Evolutionary conservation across 495 filamentous ascomycete species (phyloP).

Genomic region (Penicillium maclennaniae): DNA sequence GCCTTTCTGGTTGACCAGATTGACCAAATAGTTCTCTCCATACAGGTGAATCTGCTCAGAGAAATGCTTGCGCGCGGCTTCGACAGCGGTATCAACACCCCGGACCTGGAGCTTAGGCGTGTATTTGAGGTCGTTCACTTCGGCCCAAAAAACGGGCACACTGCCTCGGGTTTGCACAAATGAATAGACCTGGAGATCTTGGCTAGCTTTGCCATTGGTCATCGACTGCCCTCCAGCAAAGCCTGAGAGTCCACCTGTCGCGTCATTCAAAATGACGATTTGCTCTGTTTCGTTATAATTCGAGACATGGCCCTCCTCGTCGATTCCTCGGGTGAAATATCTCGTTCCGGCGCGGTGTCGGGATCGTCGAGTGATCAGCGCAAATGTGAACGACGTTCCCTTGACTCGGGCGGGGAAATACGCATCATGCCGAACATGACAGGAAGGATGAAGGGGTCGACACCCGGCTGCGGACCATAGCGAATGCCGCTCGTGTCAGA

Average conservation of each 20-base stretch:
- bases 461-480: constrained; percentile 65
- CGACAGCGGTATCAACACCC: constrained; percentile 73
- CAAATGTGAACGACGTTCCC: constrained; percentile 74
- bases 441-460: constrained; percentile 91
- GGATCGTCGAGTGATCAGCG: constrained; percentile 81
- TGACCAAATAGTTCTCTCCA: constrained; percentile 94
- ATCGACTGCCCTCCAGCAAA: constrained; percentile 73
- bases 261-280: constrained; percentile 79
- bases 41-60: constrained; percentile 87
- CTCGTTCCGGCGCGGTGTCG: constrained; percentile 83
- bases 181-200: constrained; percentile 81
- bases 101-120: constrained; percentile 85
- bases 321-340: constrained; percentile 90
- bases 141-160: constrained; percentile 91
- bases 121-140: constrained; percentile 86
- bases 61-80: constrained; percentile 81
- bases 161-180: constrained; percentile 96
- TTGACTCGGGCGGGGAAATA: constrained; percentile 78
- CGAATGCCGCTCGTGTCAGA: constrained; percentile 43
- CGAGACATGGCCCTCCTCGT: constrained; percentile 87
- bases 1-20: constrained; percentile 92
- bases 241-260: constrained; percentile 66
- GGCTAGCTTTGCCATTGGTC: constrained; percentile 65
- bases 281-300: constrained; percentile 99
- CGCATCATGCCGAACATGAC: constrained; percentile 93